Base-by-base conservation (phyloP, 2,329 filamentous ascomycete species). In the Beauveria bassiana region DNA sequence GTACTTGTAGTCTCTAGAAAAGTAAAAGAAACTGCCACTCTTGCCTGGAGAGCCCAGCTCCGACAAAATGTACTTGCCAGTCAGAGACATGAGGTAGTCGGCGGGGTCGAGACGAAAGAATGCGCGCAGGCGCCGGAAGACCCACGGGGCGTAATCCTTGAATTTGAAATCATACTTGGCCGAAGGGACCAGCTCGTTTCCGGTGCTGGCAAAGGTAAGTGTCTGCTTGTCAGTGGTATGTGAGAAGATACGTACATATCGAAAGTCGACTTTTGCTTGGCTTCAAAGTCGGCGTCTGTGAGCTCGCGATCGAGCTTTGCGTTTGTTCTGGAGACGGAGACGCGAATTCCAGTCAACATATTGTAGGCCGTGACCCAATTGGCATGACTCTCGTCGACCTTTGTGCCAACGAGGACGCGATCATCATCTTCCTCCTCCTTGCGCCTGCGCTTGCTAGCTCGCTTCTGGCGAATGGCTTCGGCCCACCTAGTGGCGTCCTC, bases 161-260 rank as follows among this genome's bases (percentile, higher is more conserved):
- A 99, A 99, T 76, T 99, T 99, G 86, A 99, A 99, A 78, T 99
- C 95, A 79, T 99, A 99, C 77, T 99, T 98, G 68, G 95, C 93
- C 64, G 93, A 97, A 24, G 95, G 95, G 5, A 96, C 96, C 73
- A 99, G 81, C 79, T 99, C 95, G 74, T 97, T 97, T 66, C 95
- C 95, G 66, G 93, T 96, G 71, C 90, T 93, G 70, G 62, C 12
- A 45, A 61, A 14, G 57, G 53, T 67, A 63, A 68, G 65, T 10
- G n/a, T 40, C 47, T 34, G 46, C 18, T 34, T 3, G 47, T 8
- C 10, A 34, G 3, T 5, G n/a, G 49, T 52, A 45, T 14, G 16
- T 26, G 14, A 43, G 6, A 40, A 64, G 3, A 53, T 60, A 81
- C 88, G 77, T 81, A 93, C 89, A 98, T 96, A 76, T 98, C 95